A percentile compares a stretch with the other conserved stretches of the same genome.
Conservation (phyloP, 257 asterid species). For the Solanum pimpinellifolium region DNA sequence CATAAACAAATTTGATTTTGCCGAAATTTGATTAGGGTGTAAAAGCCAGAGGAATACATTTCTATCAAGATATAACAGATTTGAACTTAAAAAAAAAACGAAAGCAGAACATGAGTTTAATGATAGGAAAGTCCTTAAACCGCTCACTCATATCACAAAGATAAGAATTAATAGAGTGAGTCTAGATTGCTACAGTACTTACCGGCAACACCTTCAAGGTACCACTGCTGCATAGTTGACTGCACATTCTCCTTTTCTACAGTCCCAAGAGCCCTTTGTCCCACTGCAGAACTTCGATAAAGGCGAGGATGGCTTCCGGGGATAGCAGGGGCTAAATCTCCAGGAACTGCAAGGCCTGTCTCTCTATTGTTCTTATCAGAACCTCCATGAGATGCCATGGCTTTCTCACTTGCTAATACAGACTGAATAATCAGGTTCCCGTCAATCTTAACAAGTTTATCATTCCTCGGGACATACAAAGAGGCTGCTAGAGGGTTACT, state of each 20-base stretch:
- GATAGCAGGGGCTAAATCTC: conserved; percentile 43
- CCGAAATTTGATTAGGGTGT: background rate
- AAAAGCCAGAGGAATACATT: background rate
- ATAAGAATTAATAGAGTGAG: background rate
- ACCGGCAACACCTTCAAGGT: conserved; percentile 98
- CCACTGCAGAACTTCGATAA: conserved; percentile 11
- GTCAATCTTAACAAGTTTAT: conserved; percentile 66
- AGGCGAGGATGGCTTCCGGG: conserved; percentile 37
- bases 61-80: background rate
- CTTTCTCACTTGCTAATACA: conserved; percentile 66
- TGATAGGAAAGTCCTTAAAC: background rate
- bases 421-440: conserved; percentile 72
- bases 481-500: conserved; percentile 63
- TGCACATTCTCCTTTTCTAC: conserved; percentile 38
- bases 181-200: background rate
- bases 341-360: conserved; percentile 65
- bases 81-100: background rate
- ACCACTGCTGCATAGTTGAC: conserved; percentile 85
- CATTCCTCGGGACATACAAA: conserved; percentile 69
- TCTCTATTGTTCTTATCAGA: conserved; percentile 24
- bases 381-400: conserved; percentile 42
- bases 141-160: background rate
- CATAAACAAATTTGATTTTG: background rate
- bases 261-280: conserved; percentile 50
- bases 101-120: background rate